phyloP scores from a whole-genome alignment of 1,284 basidiomycete genomes.

The Puccinia brachypodii region DNA sequence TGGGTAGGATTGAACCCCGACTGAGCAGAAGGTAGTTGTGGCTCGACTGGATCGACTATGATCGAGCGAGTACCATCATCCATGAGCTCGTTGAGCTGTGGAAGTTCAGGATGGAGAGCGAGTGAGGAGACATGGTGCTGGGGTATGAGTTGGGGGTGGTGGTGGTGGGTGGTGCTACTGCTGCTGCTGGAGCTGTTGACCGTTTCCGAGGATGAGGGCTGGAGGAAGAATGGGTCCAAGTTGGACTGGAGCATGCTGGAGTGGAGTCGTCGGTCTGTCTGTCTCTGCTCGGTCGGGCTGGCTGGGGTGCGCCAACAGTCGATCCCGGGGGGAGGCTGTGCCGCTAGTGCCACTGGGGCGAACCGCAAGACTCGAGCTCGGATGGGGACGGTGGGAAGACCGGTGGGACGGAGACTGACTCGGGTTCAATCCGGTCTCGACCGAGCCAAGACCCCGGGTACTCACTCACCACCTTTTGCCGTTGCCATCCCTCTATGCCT shows the following conservation, averaged over 20 bases:
- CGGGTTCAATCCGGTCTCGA: background rate
- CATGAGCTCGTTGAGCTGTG: background rate
- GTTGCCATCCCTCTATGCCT: no score
- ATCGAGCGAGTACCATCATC: background rate
- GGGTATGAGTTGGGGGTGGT: background rate
- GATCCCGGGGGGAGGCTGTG: no score
- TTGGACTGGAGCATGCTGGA: slow-evolving; percentile 13
- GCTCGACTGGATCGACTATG: background rate
- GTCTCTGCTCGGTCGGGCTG: background rate
- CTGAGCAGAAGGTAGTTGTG: no score
- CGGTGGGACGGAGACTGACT: background rate
- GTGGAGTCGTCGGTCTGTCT: background rate
- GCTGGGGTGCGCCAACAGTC: background rate
- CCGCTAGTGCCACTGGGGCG: background rate
- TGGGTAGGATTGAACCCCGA: background rate
- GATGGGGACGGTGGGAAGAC: background rate
- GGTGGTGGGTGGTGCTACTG: background rate
- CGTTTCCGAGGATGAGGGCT: background rate
- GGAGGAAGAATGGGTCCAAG: slow-evolving; percentile 24
- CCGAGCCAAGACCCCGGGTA: background rate
- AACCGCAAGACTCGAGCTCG: background rate
- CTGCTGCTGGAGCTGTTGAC: background rate
- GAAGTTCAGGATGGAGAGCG: background rate
- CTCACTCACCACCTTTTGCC: no score
- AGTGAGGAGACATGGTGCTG: background rate